Evolutionary conservation across 1,284 basidiomycete genomes (phyloP), one percentile per base, ranked within the genome.

Genomic region (Austroboletus rostrupii): DNA sequence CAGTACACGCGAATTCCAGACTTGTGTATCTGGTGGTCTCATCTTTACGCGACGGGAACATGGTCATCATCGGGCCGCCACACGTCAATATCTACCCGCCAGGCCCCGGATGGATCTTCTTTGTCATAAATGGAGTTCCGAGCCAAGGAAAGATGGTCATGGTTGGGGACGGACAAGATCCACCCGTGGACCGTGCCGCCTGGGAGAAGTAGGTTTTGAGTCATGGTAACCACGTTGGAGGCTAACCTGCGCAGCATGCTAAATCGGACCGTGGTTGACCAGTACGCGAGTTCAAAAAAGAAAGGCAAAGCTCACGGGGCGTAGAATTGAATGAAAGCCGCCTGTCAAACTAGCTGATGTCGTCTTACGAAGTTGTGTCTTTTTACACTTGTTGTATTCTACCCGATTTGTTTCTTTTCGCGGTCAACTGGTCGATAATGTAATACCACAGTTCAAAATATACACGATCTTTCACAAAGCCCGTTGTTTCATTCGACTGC

Each of bases 401-500:
- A 40, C 37, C 20, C 26, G 8, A 17, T 48, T 45, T 31, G 39
- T 47, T 39, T 44, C 48, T 39, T 31, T 26, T 43, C 36, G n/a
- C 3, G 45, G 38, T 44, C 46, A 38, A 48, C 29, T 49, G 44
- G 42, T 52, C 17, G 59, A 55, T 32, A 38, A 48, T 57, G 54
- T 47, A 44, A 43, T 43, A 49, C 23, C 33, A 17, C 29, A n/a
- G 2, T 40, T 48, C n/a, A 42, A 21, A 43, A 32, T 31, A 40
- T 54, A 57, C 46, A 49, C 16, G n/a, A 36, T 54, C 33, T 43
- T 48, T 57, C 57, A 90, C 46, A 90, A 53, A 13, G 87, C 87
- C 50, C 95, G 79, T 74, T 97, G 94, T 65, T 90, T 88, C 89
- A 97, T 91, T 54, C 94, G 80, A 57, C 90, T 90, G 64, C 92